Base-by-base conservation (phyloP, 306 rosid genomes). In the Acmispon strigosus region DNA sequence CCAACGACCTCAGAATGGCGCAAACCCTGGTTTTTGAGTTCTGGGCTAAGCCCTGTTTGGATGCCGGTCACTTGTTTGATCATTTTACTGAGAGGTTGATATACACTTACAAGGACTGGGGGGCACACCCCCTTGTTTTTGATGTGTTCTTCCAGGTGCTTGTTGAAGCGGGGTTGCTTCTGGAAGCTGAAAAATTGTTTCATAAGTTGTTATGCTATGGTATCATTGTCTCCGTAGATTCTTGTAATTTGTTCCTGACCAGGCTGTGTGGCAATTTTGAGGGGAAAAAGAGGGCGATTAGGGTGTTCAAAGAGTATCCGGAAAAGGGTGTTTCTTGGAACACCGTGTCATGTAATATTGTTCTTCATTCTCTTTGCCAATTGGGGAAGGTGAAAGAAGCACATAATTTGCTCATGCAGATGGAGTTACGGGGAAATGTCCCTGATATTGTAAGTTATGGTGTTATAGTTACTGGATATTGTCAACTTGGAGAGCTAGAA, bases 91-190 rank as follows among this genome's bases (percentile, higher is more conserved):
- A 87, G 69, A 74, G 82, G 57, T 50, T 92, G 76, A 89, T 89
- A 50, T 89, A 89, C 83, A 92, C 98, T 7, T 89, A 92, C 42
- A 92, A 92, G 82, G 84, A 86, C 11, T 92, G 94, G 96, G 92
- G 92, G 55, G 79, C 90, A 22, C 85, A 88, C 24, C 96, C 98
- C 47, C 72, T 70, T 77, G 87, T 87, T 22, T 92, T 90, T 66
- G 93, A 92, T 72, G 77, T 92, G 54, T 84, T 82, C 62, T 90
- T 92, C 73, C 87, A 86, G 74, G 96, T 84, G 37, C 86, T 90
- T 32, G 96, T 90, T 47, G 93, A 92, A 59, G 72, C 77, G 36
- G 93, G 91, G 69, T 36, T 72, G 78, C 70, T 90, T 49, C 56
- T 60, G 10, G 86, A 90, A 82, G 96, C 98, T 59, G 73, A 77